Percentiles rank a stretch among this genome's conserved stretches.
phyloP scores from a whole-genome alignment of 2,329 filamentous ascomycete genomes.

The Colletotrichum orbiculare region DNA sequence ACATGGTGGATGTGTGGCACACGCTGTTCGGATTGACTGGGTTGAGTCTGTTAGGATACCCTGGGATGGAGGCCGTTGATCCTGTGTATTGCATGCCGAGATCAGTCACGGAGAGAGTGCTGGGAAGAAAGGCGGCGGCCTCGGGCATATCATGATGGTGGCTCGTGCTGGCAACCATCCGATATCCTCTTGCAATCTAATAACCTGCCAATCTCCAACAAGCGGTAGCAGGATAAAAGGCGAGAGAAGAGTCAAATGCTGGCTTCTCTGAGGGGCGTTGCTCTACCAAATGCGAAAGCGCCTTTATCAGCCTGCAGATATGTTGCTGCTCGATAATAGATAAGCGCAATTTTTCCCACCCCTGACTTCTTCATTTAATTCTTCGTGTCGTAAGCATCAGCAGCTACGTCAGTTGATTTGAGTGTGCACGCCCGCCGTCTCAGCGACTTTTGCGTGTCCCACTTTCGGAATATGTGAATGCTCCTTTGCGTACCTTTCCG shows the following conservation, averaged over 20 bases:
- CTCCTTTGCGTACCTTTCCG: too few relatives aligned
- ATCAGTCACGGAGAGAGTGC: constrained; percentile 69
- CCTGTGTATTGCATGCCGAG: constrained; percentile 89
- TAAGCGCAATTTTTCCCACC: too few relatives aligned
- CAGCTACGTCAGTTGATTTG: too few relatives aligned
- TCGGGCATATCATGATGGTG: too few relatives aligned
- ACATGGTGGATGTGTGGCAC: constrained; percentile 98
- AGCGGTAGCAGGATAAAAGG: constrained; percentile 75
- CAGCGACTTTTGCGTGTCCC: too few relatives aligned
- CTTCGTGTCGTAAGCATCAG: too few relatives aligned
- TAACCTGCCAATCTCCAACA: constrained; percentile 65
- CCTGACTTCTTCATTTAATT: too few relatives aligned
- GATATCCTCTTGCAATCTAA: constrained; percentile 74
- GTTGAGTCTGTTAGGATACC: constrained; percentile 83
- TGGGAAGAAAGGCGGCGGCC: constrained; percentile 44
- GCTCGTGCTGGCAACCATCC: constrained; percentile 12
- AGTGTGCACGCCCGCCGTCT: too few relatives aligned
- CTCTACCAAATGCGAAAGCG: constrained; percentile 40
- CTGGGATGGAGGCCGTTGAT: constrained; percentile 83
- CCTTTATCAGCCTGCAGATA: constrained; percentile 43
- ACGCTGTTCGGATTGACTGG: constrained; percentile 91
- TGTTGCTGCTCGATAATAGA: too few relatives aligned
- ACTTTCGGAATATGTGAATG: too few relatives aligned
- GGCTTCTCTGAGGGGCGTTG: constrained; percentile 43
- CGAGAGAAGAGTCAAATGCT: constrained; percentile 66